Conservation (phyloP, 352 stramenopile genomes). For the Peronosclerospora sorghi region DNA sequence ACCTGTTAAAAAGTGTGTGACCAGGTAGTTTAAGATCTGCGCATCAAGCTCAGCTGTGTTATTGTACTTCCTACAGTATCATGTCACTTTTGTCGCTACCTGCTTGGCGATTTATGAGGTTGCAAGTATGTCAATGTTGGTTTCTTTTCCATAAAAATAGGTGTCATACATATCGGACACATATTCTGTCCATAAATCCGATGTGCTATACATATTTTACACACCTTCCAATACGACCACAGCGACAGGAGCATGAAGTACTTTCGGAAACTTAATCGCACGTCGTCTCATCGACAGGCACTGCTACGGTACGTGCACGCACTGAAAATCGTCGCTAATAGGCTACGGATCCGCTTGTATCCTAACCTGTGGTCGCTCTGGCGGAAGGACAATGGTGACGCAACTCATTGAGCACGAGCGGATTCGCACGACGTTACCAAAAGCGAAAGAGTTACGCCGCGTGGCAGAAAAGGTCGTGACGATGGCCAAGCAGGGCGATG, state of each 20-base stretch:
- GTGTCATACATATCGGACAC: no score
- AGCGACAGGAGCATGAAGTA: conserved; percentile 56
- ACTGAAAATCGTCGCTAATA: neutral
- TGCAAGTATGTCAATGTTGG: no score
- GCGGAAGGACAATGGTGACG: conserved; percentile 89
- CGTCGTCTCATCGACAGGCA: conserved; percentile 89
- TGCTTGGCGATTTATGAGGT: no score
- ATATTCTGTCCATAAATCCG: no score
- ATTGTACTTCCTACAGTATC: no score
- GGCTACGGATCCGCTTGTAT: neutral
- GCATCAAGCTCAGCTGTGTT: no score
- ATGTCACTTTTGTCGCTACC: no score
- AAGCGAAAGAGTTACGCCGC: conserved; percentile 91
- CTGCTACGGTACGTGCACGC: conserved; percentile 83
- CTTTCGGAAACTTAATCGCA: conserved; percentile 88
- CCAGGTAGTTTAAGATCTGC: no score
- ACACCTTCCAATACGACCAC: conserved; percentile 11
- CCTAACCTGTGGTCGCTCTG: neutral
- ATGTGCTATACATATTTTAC: conserved; percentile 2
- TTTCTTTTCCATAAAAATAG: no score
- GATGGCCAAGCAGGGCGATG: conserved; percentile 86
- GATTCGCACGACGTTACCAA: conserved; percentile 94
- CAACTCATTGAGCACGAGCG: conserved; percentile 96
- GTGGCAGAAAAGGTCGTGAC: conserved; percentile 93
- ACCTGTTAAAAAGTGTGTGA: no score